Conservation (phyloP, 225 moss, liverwort and hornwort genomes). For the Bryoerythrophyllum caledonicum region DNA sequence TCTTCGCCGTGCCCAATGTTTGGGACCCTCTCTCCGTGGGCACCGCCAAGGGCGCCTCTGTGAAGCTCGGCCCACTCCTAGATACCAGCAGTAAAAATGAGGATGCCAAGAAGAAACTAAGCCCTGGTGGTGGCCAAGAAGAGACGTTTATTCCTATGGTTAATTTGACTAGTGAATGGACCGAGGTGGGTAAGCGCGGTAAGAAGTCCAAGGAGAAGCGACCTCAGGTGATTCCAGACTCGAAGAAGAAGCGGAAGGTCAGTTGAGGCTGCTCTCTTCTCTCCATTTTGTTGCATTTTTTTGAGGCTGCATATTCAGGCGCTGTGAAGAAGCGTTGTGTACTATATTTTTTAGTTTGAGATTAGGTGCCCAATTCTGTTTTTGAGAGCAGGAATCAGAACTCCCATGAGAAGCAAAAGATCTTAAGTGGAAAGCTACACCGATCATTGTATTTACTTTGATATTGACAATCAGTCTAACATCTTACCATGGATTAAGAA, state of each 20-base stretch:
- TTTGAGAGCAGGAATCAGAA: neutral
- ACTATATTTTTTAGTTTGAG: neutral
- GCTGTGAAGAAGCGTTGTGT: too few species aligned
- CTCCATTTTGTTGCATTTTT: neutral
- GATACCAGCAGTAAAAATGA: conserved; percentile 19
- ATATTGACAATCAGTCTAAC: too few species aligned
- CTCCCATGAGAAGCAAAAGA: neutral
- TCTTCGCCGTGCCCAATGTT: conserved; percentile 72
- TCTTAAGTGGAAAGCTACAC: too few species aligned
- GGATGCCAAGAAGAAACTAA: conserved; percentile 18
- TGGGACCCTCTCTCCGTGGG: conserved; percentile 90
- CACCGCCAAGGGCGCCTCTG: conserved; percentile 53
- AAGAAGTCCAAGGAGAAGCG: conserved; percentile 44
- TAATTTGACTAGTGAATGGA: conserved; percentile 48
- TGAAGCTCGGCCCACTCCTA: conserved; percentile 53
- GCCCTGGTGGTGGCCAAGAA: conserved; percentile 21
- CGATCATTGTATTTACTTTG: too few species aligned
- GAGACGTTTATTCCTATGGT: conserved; percentile 44
- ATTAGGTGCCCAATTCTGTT: neutral
- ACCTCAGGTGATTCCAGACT: conserved; percentile 28
- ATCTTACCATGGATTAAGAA: too few species aligned
- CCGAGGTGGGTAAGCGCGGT: conserved; percentile 46
- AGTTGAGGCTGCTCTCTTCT: conserved; percentile 8
- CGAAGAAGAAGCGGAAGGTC: conserved; percentile 53
- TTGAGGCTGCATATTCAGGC: neutral